Evolutionary conservation across 345 rosid species (phyloP).

Genomic region (Rhodamnia rubescens): DNA sequence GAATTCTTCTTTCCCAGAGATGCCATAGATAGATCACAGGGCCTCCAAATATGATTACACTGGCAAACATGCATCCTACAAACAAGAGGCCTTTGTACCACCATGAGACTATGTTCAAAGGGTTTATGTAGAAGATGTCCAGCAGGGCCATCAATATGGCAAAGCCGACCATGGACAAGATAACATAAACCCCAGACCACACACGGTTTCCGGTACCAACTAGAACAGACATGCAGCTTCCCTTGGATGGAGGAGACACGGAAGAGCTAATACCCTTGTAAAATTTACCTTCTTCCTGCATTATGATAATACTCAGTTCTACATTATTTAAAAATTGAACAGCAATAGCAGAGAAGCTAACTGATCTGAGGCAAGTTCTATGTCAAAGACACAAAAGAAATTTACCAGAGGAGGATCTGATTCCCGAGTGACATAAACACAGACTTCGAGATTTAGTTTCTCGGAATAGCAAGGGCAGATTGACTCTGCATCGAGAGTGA

Average conservation of each 20-base stretch:
- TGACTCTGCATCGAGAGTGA: constrained; percentile 43
- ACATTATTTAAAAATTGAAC: background rate
- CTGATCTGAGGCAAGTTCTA: background rate
- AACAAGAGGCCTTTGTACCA: constrained; percentile 84
- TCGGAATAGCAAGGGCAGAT: constrained; percentile 43
- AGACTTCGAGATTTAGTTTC: constrained; percentile 45
- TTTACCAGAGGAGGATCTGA: constrained; percentile 54
- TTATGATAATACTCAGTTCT: background rate
- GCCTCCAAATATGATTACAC: constrained; percentile 64
- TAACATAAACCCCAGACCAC: constrained; percentile 71
- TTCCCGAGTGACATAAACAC: constrained; percentile 65
- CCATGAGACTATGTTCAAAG: constrained; percentile 41
- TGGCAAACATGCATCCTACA: constrained; percentile 49
- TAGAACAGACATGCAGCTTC: constrained; percentile 49
- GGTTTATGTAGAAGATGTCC: constrained; percentile 48
- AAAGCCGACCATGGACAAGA: constrained; percentile 50
- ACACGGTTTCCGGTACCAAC: constrained; percentile 75
- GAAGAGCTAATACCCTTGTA: constrained; percentile 17
- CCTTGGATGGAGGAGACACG: constrained; percentile 20
- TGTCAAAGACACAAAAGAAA: background rate
- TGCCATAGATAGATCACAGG: constrained; percentile 61
- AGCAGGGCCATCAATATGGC: constrained; percentile 26
- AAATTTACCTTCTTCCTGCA: constrained; percentile 71
- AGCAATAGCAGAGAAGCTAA: background rate
- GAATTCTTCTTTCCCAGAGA: constrained; percentile 37